Evolutionary conservation across 179 eudicot genomes (phyloP).

Genomic region (Vitellaria paradoxa): DNA sequence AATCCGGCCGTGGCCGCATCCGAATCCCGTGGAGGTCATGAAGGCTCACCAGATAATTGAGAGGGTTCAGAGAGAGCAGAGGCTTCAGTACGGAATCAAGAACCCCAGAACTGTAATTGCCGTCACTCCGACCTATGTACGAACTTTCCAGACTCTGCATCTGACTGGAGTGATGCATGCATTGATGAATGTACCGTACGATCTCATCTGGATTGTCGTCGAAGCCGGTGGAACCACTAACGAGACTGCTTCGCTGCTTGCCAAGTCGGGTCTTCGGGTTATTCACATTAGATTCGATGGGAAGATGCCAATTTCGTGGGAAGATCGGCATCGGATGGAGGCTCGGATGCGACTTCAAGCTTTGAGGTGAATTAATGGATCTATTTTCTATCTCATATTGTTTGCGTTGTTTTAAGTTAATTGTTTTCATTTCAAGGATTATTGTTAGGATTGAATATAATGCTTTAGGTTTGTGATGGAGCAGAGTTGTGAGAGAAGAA

Average conservation of each 20-base stretch:
- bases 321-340: constrained; percentile 67
- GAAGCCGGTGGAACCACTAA: constrained; percentile 84
- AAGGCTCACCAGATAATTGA: constrained; percentile 82
- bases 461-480: constrained; percentile 18
- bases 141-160: constrained; percentile 89
- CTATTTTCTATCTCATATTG: not conserved
- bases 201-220: constrained; percentile 83
- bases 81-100: constrained; percentile 75
- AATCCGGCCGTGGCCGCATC: constrained; percentile 98
- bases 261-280: constrained; percentile 48
- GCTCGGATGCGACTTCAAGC: constrained; percentile 68
- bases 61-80: constrained; percentile 89
- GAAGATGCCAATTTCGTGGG: constrained; percentile 69
- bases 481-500: constrained; percentile 70
- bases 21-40: constrained; percentile 80
- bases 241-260: constrained; percentile 69
- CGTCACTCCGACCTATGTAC: constrained; percentile 80
- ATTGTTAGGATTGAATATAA: constrained; percentile 16
- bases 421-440: not conserved
- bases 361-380: constrained; percentile 46
- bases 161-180: constrained; percentile 90
- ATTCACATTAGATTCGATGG: constrained; percentile 65
- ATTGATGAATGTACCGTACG: constrained; percentile 74
- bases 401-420: not conserved
- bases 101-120: constrained; percentile 64